A percentile compares a stretch with the other conserved stretches of the same genome.
These are phyloP conservation scores for Peronospora tabacina DNA, from an alignment of 352 stramenopile genomes.

Conservation along the genomic window DNA sequence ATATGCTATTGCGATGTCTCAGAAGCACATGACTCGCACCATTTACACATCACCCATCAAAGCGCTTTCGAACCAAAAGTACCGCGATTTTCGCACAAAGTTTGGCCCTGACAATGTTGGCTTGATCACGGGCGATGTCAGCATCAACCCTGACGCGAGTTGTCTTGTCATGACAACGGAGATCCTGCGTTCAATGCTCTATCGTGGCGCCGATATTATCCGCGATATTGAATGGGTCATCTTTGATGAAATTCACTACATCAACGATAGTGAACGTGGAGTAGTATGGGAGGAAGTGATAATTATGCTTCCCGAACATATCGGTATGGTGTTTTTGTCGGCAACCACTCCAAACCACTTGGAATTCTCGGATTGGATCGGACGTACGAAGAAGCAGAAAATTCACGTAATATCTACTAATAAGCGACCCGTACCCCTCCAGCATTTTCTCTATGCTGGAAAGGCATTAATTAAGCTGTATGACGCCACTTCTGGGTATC, in stretches of 20 bases:
- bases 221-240: slow-evolving; percentile 97
- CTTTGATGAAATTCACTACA: slow-evolving; percentile 97
- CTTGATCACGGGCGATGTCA: slow-evolving; percentile 96
- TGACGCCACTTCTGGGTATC: slow-evolving; percentile 45
- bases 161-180: slow-evolving; percentile 98
- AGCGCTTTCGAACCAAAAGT: slow-evolving; percentile 98
- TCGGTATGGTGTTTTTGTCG: slow-evolving; percentile 97
- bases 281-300: slow-evolving; percentile 98
- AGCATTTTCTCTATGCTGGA: slow-evolving; percentile 93
- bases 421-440: slow-evolving; percentile 94
- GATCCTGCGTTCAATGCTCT: slow-evolving; percentile 95
- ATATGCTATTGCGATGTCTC: slow-evolving; percentile 94
- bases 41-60: slow-evolving; percentile 99
- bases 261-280: slow-evolving; percentile 96
- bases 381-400: slow-evolving; percentile 91
- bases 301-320: slow-evolving; percentile 95
- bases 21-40: slow-evolving; percentile 85
- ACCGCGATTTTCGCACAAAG: slow-evolving; percentile 92
- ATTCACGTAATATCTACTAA: slow-evolving; percentile 97
- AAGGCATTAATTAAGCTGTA: slow-evolving; percentile 90
- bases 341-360: slow-evolving; percentile 98
- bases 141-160: slow-evolving; percentile 91
- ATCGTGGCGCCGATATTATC: slow-evolving; percentile 93
- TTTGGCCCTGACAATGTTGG: slow-evolving; percentile 93
- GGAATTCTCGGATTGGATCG: slow-evolving; percentile 99